Conservation (phyloP, 805 yeast species). For the Candida argentea region DNA sequence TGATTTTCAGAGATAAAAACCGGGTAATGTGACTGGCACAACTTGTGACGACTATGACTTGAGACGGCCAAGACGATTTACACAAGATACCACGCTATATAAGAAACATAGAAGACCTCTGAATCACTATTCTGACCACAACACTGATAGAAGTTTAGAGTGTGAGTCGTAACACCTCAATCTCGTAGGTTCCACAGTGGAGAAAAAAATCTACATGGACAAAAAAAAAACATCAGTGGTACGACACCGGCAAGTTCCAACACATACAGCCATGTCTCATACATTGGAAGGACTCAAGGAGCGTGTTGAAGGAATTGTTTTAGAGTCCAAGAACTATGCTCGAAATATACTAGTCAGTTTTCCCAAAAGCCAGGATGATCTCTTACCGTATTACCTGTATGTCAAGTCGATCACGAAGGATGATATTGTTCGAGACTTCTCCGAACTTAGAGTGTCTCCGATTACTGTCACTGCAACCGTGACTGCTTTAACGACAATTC, state of each 20-base stretch:
- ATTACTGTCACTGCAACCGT: slow-evolving; percentile 24
- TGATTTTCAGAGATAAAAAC: too few relatives aligned
- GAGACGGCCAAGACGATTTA: too few relatives aligned
- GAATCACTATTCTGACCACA: too few relatives aligned
- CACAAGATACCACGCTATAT: too few relatives aligned
- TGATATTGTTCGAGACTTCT: slow-evolving; percentile 21
- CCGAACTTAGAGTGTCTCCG: slow-evolving; percentile 19
- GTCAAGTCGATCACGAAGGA: slow-evolving; percentile 8
- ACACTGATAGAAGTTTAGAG: too few relatives aligned
- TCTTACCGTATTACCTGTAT: slow-evolving; percentile 6
- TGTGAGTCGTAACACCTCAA: too few relatives aligned
- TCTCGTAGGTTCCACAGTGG: too few relatives aligned
- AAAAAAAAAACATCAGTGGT: too few relatives aligned
- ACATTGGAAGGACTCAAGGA: slow-evolving; percentile 1
- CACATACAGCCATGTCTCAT: slow-evolving; percentile 2
- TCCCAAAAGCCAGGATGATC: slow-evolving; percentile 5
- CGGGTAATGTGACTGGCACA: too few relatives aligned
- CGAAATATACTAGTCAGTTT: background rate
- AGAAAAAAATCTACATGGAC: too few relatives aligned
- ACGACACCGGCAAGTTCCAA: background rate
- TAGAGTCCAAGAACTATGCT: slow-evolving; percentile 1
- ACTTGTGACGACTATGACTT: too few relatives aligned
- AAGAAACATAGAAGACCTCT: too few relatives aligned
- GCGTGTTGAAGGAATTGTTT: slow-evolving; percentile 1
- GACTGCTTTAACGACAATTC: slow-evolving; percentile 18